A percentile compares a stretch with the other conserved stretches of the same genome.
Evolutionary conservation across 2,329 filamentous ascomycete genomes (phyloP).

Genomic region (Neonectria magnoliae): DNA sequence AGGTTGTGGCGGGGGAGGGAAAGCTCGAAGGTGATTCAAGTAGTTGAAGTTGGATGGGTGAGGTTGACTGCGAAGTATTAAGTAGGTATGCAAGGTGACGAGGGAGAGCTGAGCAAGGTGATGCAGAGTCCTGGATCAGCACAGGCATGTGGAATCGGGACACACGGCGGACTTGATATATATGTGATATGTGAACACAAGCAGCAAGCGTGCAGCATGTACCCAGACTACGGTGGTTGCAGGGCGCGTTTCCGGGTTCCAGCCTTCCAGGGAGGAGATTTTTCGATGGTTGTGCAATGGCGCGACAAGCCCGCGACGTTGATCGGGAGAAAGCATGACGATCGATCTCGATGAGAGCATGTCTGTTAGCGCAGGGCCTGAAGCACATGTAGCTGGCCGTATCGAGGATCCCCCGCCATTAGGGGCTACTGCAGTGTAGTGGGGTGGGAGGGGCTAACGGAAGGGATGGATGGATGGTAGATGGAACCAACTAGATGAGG

Average conservation of each 20-base stretch:
- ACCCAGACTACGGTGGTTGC: not conserved
- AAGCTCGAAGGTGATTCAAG: not conserved
- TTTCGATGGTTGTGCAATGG: conserved; percentile 38
- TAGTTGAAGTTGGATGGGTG: not conserved
- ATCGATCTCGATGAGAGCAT: conserved; percentile 45
- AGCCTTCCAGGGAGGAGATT: conserved; percentile 17
- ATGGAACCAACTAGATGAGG: too few relatives aligned
- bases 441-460: not conserved
- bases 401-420: conserved; percentile 31
- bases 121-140: too few relatives aligned
- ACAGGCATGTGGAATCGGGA: not conserved
- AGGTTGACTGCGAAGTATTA: not conserved
- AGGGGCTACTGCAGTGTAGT: conserved; percentile 8
- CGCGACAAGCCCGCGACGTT: conserved; percentile 20
- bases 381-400: conserved; percentile 37
- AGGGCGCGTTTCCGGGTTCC: conserved; percentile 14
- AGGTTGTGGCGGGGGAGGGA: not conserved
- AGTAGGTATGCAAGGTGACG: not conserved
- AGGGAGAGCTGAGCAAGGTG: not conserved
- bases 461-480: too few relatives aligned
- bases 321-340: conserved; percentile 42
- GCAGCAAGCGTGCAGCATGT: too few relatives aligned
- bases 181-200: not conserved
- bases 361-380: conserved; percentile 36
- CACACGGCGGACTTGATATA: not conserved